Base-by-base conservation (phyloP, 179 eudicot species). In the Corrigiola litoralis region DNA sequence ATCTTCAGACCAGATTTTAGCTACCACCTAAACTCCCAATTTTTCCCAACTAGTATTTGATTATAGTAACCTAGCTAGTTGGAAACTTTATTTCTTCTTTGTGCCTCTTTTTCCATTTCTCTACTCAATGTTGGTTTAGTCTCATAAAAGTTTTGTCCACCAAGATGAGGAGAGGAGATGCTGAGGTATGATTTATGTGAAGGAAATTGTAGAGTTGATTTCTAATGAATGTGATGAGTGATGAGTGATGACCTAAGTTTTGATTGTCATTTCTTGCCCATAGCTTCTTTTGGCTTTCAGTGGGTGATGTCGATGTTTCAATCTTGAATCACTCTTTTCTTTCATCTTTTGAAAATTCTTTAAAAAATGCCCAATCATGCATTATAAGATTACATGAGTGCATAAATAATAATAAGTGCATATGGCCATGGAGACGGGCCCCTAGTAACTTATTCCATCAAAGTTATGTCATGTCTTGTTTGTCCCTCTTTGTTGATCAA, bases 401-500 rank as follows among this genome's bases (percentile, higher is more conserved):
- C 24, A 63, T 6, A n/a, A n/a, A n/a, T n/a, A n/a, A n/a, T n/a
- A n/a, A n/a, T n/a, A n/a, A n/a, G n/a, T n/a, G n/a, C n/a, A 59
- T 38, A 63, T 33, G 17, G 40, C 13, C 29, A 25, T 17, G 34
- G 24, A 2, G 41, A 51, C 46, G 60, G 60, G 5, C 64, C 66
- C 61, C 17, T 53, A 53, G 24, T 33, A 36, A 54, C 33, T 52
- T 53, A 63, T 48, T 66, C 62, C 61, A 72, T 76, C 48, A 66
- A 71, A 61, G 50, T 46, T n/a, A 44, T 71, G 70, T 66, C 76
- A 49, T 71, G 42, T 71, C 67, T 72, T 54, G 76, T 76, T 71
- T 71, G 72, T 71, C 79, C 59, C 71, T 71, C 75, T 76, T 66
- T 58, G 69, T 71, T 71, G 61, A 76, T 76, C 69, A 71, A 76